phyloP scores from a whole-genome alignment of 768 basidiomycete genomes.

The Pholiota microspora region DNA sequence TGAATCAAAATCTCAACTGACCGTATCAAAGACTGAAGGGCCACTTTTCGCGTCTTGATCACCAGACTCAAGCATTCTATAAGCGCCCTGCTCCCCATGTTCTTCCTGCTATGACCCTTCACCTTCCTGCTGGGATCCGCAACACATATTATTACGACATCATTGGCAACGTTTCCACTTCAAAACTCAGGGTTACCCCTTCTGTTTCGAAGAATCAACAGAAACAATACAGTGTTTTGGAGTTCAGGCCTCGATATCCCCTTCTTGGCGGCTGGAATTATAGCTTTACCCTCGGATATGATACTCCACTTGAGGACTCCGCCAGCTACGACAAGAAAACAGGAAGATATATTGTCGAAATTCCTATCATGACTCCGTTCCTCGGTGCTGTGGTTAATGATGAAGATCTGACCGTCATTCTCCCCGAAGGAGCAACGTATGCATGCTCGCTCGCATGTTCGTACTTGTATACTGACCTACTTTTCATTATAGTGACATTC shows the following conservation, averaged over 20 bases:
- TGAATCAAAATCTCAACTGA: background rate
- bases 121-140: slow-evolving; percentile 80
- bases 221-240: slow-evolving; percentile 65
- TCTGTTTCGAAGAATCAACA: slow-evolving; percentile 57
- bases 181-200: slow-evolving; percentile 70
- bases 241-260: slow-evolving; percentile 88
- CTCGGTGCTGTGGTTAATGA: slow-evolving; percentile 80
- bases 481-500: slow-evolving; percentile 59
- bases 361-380: slow-evolving; percentile 85
- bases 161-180: slow-evolving; percentile 96
- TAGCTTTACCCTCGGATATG: slow-evolving; percentile 91
- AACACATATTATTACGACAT: slow-evolving; percentile 88
- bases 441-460: slow-evolving; percentile 26
- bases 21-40: slow-evolving; percentile 73
- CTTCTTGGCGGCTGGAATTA: slow-evolving; percentile 98
- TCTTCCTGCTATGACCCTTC: slow-evolving; percentile 69
- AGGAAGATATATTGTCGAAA: slow-evolving; percentile 68
- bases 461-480: background rate
- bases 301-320: slow-evolving; percentile 77
- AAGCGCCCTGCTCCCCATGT: slow-evolving; percentile 67
- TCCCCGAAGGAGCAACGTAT: slow-evolving; percentile 96
- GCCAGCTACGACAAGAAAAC: slow-evolving; percentile 60
- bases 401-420: slow-evolving; percentile 73
- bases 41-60: slow-evolving; percentile 89
- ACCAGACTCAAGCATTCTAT: slow-evolving; percentile 76